phyloP scores from a whole-genome alignment of 169 alveolate genomes.

The Plasmodium sp. region DNA sequence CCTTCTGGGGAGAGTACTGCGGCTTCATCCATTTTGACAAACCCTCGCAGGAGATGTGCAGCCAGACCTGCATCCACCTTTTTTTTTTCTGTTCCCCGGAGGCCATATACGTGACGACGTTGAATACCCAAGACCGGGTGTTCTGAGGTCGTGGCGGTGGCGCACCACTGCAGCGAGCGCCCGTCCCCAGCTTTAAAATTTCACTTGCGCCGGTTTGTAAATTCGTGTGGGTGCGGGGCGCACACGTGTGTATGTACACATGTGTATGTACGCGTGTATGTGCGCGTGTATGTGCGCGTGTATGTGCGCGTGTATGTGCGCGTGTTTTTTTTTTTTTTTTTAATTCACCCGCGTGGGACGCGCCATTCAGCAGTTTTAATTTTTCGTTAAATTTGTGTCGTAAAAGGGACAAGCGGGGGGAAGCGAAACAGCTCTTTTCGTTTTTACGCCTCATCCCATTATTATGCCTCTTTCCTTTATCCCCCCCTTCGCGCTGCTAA shows the following conservation, averaged over 20 bases:
- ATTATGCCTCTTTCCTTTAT: background rate
- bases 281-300: background rate
- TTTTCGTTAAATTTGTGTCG: background rate
- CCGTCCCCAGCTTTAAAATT: background rate
- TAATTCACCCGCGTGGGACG: background rate
- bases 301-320: background rate
- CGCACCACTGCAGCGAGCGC: background rate
- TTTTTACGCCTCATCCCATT: background rate
- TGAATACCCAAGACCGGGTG: slow-evolving; percentile 14
- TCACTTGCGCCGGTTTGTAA: background rate
- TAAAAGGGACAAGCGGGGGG: background rate
- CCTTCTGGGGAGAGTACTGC: slow-evolving; percentile 27
- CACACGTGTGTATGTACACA: background rate
- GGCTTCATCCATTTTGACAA: slow-evolving; percentile 55
- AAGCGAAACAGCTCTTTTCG: background rate
- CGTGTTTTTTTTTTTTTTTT: background rate
- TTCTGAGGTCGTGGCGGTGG: background rate
- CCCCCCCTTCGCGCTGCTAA: background rate
- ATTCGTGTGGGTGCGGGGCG: background rate
- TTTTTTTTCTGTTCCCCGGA: slow-evolving; percentile 6
- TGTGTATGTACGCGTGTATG: background rate
- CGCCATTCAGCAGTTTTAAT: background rate
- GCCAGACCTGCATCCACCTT: slow-evolving; percentile 19
- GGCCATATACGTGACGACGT: background rate
- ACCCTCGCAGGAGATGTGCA: slow-evolving; percentile 33